A percentile compares a stretch with the other conserved stretches of the same genome.
Conservation (phyloP, 176 grass and related monocot genomes). For the Phragmites australis region DNA sequence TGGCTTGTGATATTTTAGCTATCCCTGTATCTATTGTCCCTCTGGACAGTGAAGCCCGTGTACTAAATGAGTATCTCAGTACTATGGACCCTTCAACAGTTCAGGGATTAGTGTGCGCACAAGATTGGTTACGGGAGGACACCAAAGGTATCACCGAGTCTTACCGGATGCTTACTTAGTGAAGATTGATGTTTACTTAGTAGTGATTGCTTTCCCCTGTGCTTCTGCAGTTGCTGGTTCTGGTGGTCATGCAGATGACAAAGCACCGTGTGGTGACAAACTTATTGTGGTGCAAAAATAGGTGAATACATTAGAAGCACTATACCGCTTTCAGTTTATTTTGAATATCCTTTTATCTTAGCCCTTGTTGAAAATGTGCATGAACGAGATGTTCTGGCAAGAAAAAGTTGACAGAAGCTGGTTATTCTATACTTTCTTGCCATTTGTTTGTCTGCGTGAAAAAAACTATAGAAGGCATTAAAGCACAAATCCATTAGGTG, state of each 20-base stretch:
- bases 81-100: slow-evolving; percentile 71
- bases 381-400: neutral
- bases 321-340: slow-evolving; percentile 5
- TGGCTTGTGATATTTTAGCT: slow-evolving; percentile 88
- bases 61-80: slow-evolving; percentile 91
- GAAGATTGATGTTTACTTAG: slow-evolving; percentile 18
- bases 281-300: slow-evolving; percentile 43
- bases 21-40: slow-evolving; percentile 84
- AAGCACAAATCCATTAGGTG: neutral
- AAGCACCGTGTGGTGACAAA: slow-evolving; percentile 26
- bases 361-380: neutral
- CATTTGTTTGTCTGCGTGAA: slow-evolving; percentile 7
- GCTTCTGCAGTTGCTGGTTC: slow-evolving; percentile 48
- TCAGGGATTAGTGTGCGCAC: slow-evolving; percentile 84
- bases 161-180: slow-evolving; percentile 16
- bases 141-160: slow-evolving; percentile 56
- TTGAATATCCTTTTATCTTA: neutral
- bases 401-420: neutral
- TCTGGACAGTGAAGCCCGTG: slow-evolving; percentile 71
- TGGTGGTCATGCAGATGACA: slow-evolving; percentile 37
- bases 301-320: slow-evolving; percentile 32
- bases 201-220: slow-evolving; percentile 8
- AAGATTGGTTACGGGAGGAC: slow-evolving; percentile 90
- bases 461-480: neutral
- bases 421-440: neutral